Percentiles rank a stretch among this genome's conserved stretches.
phyloP scores from a whole-genome alignment of 768 basidiomycete genomes.

The Ephemerocybe angulata region DNA sequence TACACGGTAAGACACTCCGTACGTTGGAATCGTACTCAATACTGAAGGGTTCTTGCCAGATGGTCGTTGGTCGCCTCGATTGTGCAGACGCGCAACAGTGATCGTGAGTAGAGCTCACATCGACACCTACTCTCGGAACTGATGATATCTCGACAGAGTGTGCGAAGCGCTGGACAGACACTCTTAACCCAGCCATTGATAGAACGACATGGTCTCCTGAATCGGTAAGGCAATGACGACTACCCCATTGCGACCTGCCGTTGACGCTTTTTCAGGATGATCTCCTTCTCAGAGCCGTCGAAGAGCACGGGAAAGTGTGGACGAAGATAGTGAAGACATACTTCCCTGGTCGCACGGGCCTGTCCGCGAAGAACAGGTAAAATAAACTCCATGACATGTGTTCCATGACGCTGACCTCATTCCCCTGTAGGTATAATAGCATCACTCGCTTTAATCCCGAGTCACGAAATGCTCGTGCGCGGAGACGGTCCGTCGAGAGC shows the following conservation, averaged over 20 bases:
- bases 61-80: conserved; percentile 59
- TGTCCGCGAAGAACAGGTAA: conserved; percentile 59
- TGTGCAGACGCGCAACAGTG: conserved; percentile 55
- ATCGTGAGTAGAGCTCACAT: conserved; percentile 39
- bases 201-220: conserved; percentile 57
- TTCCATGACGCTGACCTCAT: conserved; percentile 9
- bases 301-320: conserved; percentile 57
- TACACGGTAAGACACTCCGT: conserved; percentile 47
- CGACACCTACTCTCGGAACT: conserved; percentile 13
- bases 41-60: conserved; percentile 23
- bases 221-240: conserved; percentile 32
- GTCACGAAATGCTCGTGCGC: conserved; percentile 30
- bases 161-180: conserved; percentile 61
- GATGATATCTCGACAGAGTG: conserved; percentile 38
- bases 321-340: conserved; percentile 60
- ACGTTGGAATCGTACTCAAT: neutral
- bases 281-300: conserved; percentile 50
- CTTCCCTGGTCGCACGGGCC: conserved; percentile 56
- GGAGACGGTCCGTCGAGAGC: conserved; percentile 34
- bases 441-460: conserved; percentile 47
- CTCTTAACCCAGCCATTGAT: conserved; percentile 57
- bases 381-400: conserved; percentile 3
- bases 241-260: conserved; percentile 2
- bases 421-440: conserved; percentile 44
- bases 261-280: conserved; percentile 38